Evolutionary conservation across 2,329 filamentous ascomycete species (phyloP).

Genomic region (Diplodia mutila): DNA sequence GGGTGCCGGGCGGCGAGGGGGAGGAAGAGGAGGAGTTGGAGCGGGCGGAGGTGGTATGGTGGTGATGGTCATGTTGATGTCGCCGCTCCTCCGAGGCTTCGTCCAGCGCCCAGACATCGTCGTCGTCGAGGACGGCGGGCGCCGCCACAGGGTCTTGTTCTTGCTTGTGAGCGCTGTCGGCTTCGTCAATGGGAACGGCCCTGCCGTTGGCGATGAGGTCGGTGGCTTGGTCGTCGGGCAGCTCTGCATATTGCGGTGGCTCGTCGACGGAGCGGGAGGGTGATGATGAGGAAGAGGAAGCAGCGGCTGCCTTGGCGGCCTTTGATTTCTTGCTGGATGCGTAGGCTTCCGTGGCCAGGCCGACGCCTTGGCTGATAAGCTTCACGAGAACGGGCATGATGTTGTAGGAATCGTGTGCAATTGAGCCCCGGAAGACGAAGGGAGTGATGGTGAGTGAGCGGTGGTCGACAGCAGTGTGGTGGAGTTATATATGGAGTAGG

Average conservation of each 20-base stretch:
- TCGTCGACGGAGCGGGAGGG: not conserved
- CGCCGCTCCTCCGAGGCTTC: conserved; percentile 16
- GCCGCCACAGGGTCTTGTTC: not conserved
- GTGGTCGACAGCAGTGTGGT: not conserved
- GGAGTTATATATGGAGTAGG: not conserved
- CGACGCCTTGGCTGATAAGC: conserved; percentile 10
- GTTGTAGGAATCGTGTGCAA: not conserved
- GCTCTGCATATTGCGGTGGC: not conserved
- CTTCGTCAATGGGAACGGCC: not conserved
- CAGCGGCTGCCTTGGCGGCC: not conserved
- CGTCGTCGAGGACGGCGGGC: not conserved
- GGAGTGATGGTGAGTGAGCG: not conserved
- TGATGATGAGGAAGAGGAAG: not conserved
- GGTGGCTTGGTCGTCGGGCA: not conserved
- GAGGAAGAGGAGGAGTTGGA: not conserved
- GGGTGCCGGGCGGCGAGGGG: not conserved
- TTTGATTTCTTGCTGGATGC: conserved; percentile 1
- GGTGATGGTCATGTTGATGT: not conserved
- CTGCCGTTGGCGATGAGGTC: conserved; percentile 2
- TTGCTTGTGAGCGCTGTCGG: not conserved
- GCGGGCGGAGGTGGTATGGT: not conserved
- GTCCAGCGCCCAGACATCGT: conserved; percentile 18
- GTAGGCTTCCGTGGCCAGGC: conserved; percentile 10
- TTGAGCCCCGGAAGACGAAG: not conserved
- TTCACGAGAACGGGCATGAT: conserved; percentile 16